Percentiles rank a stretch among this genome's conserved stretches.
These are phyloP conservation scores for Solidago caesia DNA, from an alignment of 129 eudicot species.

Conservation along the genomic window DNA sequence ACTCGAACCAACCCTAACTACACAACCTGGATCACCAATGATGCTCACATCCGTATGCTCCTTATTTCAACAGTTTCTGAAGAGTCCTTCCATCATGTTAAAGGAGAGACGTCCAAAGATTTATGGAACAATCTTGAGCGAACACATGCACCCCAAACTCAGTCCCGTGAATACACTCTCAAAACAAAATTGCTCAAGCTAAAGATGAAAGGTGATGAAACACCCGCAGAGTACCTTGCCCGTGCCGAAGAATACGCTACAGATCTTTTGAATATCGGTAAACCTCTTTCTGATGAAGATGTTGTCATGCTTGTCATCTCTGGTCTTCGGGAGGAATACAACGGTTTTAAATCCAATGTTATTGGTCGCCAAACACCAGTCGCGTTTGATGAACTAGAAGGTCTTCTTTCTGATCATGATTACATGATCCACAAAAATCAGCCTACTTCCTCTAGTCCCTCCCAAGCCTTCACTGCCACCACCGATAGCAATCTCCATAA, in stretches of 20 bases:
- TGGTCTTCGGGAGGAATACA: too few species aligned
- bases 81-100: not conserved
- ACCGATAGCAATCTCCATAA: too few species aligned
- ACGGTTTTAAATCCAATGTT: too few species aligned
- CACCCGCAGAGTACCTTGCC: not conserved
- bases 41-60: not conserved
- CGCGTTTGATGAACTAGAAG: too few species aligned
- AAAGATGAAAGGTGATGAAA: not conserved
- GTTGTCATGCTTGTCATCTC: slow-evolving; percentile 1
- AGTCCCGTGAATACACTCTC: not conserved
- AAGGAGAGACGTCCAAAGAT: too few species aligned
- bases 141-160: too few species aligned
- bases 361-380: too few species aligned
- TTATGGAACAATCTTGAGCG: too few species aligned
- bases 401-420: too few species aligned
- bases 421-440: too few species aligned
- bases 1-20: not conserved
- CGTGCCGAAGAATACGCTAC: slow-evolving; percentile 1
- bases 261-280: not conserved
- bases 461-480: too few species aligned
- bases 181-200: not conserved
- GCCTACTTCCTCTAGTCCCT: too few species aligned
- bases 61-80: not conserved
- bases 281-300: not conserved
- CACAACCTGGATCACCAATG: not conserved